These are phyloP conservation scores for Colletotrichum plurivorum DNA, from an alignment of 2,329 filamentous ascomycete species.

Conservation along the genomic window DNA sequence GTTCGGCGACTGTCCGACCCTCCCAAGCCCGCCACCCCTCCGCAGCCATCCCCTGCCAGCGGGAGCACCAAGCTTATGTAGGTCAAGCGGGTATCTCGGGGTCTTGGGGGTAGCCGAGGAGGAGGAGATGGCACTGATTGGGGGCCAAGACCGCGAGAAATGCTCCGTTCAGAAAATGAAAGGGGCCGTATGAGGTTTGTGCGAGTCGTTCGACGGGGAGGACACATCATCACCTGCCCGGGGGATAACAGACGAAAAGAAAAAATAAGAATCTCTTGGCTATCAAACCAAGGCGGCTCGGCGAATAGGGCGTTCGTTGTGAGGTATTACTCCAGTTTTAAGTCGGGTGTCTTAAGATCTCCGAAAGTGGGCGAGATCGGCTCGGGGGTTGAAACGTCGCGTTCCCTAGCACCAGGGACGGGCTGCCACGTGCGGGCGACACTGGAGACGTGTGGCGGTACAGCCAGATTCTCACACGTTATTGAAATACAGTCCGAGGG, in stretches of 20 bases:
- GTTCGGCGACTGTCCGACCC: neutral
- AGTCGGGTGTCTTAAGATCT: neutral
- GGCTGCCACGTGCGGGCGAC: constrained; percentile 14
- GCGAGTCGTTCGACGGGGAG: neutral
- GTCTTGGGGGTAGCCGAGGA: neutral
- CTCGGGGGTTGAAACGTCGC: constrained; percentile 11
- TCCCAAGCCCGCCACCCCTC: neutral
- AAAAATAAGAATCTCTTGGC: neutral
- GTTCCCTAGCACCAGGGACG: neutral
- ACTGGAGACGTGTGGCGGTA: neutral
- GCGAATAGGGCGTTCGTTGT: neutral
- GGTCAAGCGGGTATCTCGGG: constrained; percentile 7
- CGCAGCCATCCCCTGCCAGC: neutral
- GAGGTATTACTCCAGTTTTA: neutral
- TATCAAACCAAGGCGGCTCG: neutral
- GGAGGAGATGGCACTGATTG: neutral
- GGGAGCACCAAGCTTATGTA: neutral
- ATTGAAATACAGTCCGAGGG: neutral
- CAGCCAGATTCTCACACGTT: no score
- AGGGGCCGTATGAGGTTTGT: neutral
- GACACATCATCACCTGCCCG: neutral
- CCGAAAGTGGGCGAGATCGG: constrained; percentile 13
- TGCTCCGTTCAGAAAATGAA: neutral
- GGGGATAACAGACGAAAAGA: neutral
- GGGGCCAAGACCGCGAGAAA: constrained; percentile 1